These are phyloP conservation scores for Cryomyces antarcticus DNA, from an alignment of 495 filamentous ascomycete genomes.

Conservation along the genomic window DNA sequence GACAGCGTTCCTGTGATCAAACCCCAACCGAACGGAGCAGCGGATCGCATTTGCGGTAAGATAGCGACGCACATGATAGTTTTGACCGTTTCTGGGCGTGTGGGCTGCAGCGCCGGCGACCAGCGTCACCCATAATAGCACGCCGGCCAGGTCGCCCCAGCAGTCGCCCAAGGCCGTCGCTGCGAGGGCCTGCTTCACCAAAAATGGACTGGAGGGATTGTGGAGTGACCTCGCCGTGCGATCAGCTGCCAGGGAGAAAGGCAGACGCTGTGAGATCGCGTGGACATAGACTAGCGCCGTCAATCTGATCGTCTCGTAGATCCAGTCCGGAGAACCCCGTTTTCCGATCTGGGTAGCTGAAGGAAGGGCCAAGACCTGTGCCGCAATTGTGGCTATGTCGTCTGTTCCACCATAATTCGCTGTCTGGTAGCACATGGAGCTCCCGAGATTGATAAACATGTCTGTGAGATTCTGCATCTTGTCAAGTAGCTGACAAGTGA, in stretches of 20 bases:
- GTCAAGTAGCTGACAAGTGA: too few species aligned
- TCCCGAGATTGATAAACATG: too few species aligned
- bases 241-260: not conserved
- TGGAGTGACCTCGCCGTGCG: too few species aligned
- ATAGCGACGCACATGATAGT: constrained; percentile 7
- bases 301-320: not conserved
- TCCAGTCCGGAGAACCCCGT: not conserved
- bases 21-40: constrained; percentile 13
- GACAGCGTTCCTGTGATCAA: constrained; percentile 11
- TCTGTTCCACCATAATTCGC: too few species aligned
- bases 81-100: not conserved
- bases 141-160: constrained; percentile 16
- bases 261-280: not conserved
- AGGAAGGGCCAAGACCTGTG: too few species aligned
- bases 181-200: constrained; percentile 1
- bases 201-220: too few species aligned
- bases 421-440: too few species aligned
- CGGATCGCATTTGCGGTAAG: constrained; percentile 11
- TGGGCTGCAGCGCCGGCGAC: constrained; percentile 10
- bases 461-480: too few species aligned
- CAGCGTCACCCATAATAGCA: constrained; percentile 15
- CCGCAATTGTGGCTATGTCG: too few species aligned
- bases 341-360: too few species aligned
- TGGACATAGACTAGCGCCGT: not conserved
- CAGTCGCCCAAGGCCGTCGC: constrained; percentile 4